Percentiles rank a stretch among this genome's conserved stretches.
Evolutionary conservation across 129 eudicot species (phyloP).

Genomic region (Logfia minima): DNA sequence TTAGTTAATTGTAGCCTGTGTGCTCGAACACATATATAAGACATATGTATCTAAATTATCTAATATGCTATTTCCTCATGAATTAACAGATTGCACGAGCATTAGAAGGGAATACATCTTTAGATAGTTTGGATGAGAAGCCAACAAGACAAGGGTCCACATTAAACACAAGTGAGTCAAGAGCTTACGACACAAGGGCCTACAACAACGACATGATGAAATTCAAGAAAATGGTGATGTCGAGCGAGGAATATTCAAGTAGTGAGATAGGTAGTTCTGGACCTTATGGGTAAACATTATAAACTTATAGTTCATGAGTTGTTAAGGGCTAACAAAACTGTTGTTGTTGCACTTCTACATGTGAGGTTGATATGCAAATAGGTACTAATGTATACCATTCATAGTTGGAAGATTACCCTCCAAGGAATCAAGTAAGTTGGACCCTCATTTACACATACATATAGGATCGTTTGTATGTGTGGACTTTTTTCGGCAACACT

Average conservation of each 20-base stretch:
- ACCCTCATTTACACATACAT: not conserved
- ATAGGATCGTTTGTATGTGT: not conserved
- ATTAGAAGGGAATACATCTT: conserved; percentile 57
- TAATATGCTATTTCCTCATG: not conserved
- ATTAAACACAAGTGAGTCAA: conserved; percentile 13
- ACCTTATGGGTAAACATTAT: not conserved
- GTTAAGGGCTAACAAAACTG: conserved; percentile 11
- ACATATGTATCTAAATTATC: not conserved
- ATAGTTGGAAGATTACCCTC: conserved; percentile 6
- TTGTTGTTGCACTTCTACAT: not conserved
- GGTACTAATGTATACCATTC: conserved; percentile 17
- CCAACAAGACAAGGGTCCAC: conserved; percentile 17
- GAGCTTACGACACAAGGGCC: conserved; percentile 54
- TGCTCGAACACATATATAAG: not conserved
- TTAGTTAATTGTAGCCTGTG: conserved; percentile 23
- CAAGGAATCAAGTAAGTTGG: conserved; percentile 3
- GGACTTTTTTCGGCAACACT: no score
- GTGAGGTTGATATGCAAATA: conserved; percentile 10
- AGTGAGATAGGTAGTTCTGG: conserved; percentile 35
- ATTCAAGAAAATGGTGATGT: conserved; percentile 62
- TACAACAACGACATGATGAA: conserved; percentile 70
- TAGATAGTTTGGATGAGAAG: conserved; percentile 55
- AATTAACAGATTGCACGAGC: conserved; percentile 58
- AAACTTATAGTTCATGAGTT: not conserved
- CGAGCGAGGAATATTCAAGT: conserved; percentile 36